Conservation (phyloP, 192 early-diverging fungal genomes). For the Backusella mclennaniae region DNA sequence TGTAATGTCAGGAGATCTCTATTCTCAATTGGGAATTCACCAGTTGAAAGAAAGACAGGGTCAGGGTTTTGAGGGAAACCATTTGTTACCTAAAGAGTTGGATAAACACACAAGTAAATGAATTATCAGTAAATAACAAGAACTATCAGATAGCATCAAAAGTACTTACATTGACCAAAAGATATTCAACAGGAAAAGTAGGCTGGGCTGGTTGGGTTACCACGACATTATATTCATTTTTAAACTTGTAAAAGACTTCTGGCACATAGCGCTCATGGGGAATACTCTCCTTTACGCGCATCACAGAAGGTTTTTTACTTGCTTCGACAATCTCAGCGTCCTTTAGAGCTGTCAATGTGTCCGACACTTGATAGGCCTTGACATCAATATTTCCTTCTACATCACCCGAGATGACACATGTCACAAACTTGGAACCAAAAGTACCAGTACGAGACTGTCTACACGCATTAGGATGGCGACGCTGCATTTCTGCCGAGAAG, state of each 20-base stretch:
- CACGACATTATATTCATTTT: constrained; percentile 88
- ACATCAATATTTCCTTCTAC: constrained; percentile 84
- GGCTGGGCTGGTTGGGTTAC: constrained; percentile 92
- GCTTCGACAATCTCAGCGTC: constrained; percentile 91
- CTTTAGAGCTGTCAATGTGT: constrained; percentile 85
- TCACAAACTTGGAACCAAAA: constrained; percentile 94
- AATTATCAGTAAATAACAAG: neutral
- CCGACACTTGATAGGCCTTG: constrained; percentile 88
- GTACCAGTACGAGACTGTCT: constrained; percentile 74
- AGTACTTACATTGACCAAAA: constrained; percentile 82
- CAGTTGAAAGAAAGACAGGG: constrained; percentile 68
- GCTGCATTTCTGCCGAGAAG: constrained; percentile 85
- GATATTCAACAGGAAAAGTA: constrained; percentile 95
- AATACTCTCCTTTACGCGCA: constrained; percentile 79
- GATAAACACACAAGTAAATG: constrained; percentile 16
- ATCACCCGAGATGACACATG: constrained; percentile 91
- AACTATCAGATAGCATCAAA: neutral
- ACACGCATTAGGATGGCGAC: constrained; percentile 63
- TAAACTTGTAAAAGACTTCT: constrained; percentile 95
- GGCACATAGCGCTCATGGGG: constrained; percentile 83
- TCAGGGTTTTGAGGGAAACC: constrained; percentile 84
- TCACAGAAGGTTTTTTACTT: constrained; percentile 78
- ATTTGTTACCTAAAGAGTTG: constrained; percentile 64
- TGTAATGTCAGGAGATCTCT: constrained; percentile 56
- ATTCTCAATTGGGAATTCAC: constrained; percentile 78